Conservation (phyloP, 345 rosid genomes). For the Ceriops zippeliana region DNA sequence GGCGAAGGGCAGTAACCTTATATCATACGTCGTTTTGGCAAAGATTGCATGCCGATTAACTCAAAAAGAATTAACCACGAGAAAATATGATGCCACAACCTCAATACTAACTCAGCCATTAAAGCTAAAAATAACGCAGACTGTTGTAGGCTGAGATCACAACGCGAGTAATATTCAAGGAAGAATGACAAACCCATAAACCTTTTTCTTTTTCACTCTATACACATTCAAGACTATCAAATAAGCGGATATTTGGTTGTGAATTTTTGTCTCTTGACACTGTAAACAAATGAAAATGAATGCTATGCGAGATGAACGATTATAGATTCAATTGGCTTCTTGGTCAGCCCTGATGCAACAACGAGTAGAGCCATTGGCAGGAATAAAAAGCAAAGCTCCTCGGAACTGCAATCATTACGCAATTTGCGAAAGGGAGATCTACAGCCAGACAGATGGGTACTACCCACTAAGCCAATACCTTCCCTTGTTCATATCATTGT, state of each 20-base stretch:
- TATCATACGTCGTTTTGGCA: no score
- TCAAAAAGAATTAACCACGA: no score
- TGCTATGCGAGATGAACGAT: not conserved
- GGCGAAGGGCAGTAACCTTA: no score
- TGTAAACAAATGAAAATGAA: not conserved
- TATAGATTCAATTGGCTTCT: not conserved
- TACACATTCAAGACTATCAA: conserved; percentile 12
- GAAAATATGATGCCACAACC: no score
- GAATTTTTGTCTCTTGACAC: not conserved
- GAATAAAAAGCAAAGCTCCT: not conserved
- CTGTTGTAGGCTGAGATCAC: no score
- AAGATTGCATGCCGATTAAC: no score
- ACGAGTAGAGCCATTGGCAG: no score
- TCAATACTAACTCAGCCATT: no score
- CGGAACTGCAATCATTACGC: not conserved
- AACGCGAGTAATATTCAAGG: not conserved
- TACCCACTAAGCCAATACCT: not conserved
- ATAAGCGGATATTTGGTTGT: not conserved
- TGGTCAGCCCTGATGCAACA: not conserved
- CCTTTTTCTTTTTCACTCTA: not conserved
- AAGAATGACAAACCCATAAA: not conserved
- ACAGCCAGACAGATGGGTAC: not conserved
- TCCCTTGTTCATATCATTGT: not conserved
- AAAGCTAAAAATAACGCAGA: no score
- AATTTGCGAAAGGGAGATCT: not conserved